A percentile compares a stretch with the other conserved stretches of the same genome.
phyloP scores from a whole-genome alignment of 768 basidiomycete genomes.

The Mycena belliarum region DNA sequence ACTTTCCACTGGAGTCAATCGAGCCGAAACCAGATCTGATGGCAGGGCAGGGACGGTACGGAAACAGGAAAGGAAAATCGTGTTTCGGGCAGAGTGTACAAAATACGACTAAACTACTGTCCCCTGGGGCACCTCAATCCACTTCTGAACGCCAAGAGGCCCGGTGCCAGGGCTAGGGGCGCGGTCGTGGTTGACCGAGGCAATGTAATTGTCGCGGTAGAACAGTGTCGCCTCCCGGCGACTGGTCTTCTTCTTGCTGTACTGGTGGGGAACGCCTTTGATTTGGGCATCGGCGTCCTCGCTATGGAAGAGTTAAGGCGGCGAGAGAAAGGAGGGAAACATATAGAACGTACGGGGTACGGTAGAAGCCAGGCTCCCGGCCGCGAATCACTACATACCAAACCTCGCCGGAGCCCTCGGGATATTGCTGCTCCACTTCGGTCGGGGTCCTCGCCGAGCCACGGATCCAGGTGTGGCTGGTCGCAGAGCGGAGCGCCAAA shows the following conservation, averaged over 20 bases:
- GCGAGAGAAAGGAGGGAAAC: no score
- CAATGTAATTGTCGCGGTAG: not conserved
- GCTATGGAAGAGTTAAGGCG: not conserved
- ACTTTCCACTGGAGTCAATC: no score
- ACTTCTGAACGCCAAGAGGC: not conserved
- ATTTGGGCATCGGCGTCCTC: not conserved
- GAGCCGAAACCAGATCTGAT: no score
- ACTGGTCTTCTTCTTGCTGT: not conserved
- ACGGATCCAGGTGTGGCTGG: not conserved
- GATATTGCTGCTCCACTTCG: not conserved
- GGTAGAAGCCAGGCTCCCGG: not conserved
- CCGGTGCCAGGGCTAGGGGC: not conserved
- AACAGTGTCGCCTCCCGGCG: not conserved
- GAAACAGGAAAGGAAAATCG: no score
- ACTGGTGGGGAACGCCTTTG: not conserved
- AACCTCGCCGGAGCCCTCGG: not conserved
- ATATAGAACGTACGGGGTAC: not conserved
- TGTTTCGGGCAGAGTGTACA: not conserved
- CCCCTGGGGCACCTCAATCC: not conserved
- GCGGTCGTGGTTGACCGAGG: not conserved
- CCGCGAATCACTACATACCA: slow-evolving; percentile 5
- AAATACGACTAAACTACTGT: not conserved
- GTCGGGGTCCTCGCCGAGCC: not conserved
- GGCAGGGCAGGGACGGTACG: no score
- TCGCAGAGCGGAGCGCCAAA: not conserved